phyloP scores from a whole-genome alignment of 768 basidiomycete species.

The Pleurotus pulmonarius region DNA sequence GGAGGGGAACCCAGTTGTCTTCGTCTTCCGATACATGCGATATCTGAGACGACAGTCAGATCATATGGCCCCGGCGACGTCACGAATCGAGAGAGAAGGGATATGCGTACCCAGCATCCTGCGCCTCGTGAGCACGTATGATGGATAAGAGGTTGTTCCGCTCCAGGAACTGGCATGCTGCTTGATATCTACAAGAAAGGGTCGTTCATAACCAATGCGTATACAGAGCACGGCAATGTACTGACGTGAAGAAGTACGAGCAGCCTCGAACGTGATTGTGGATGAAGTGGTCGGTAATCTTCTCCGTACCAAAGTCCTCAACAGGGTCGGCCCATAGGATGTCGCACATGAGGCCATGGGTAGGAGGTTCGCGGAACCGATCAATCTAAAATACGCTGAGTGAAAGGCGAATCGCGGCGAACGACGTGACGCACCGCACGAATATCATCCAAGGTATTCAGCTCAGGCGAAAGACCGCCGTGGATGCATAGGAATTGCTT shows the following conservation, averaged over 20 bases:
- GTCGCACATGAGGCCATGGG: slow-evolving; percentile 97
- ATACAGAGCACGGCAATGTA: slow-evolving; percentile 66
- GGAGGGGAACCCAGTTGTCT: slow-evolving; percentile 96
- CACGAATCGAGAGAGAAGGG: background rate
- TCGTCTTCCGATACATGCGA: slow-evolving; percentile 98
- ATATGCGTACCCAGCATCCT: slow-evolving; percentile 85
- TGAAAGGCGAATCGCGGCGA: no score
- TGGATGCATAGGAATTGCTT: slow-evolving; percentile 99
- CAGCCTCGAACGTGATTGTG: slow-evolving; percentile 98
- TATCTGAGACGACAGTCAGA: slow-evolving; percentile 46
- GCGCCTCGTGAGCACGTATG: slow-evolving; percentile 97
- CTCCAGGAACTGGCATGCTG: slow-evolving; percentile 96
- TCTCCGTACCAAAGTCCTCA: slow-evolving; percentile 96
- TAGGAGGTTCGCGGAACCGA: slow-evolving; percentile 97
- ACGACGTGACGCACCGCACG: slow-evolving; percentile 55
- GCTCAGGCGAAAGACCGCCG: slow-evolving; percentile 92
- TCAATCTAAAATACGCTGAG: slow-evolving; percentile 61
- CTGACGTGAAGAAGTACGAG: slow-evolving; percentile 86
- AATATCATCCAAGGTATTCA: slow-evolving; percentile 94
- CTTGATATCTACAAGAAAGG: slow-evolving; percentile 68
- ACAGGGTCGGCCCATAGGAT: slow-evolving; percentile 98
- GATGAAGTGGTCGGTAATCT: slow-evolving; percentile 83
- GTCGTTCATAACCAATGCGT: background rate
- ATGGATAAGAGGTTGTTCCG: slow-evolving; percentile 95
- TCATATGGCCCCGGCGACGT: background rate